A percentile compares a stretch with the other conserved stretches of the same genome.
phyloP scores from a whole-genome alignment of 129 eudicot species.

The Flaveria ramosissima region DNA sequence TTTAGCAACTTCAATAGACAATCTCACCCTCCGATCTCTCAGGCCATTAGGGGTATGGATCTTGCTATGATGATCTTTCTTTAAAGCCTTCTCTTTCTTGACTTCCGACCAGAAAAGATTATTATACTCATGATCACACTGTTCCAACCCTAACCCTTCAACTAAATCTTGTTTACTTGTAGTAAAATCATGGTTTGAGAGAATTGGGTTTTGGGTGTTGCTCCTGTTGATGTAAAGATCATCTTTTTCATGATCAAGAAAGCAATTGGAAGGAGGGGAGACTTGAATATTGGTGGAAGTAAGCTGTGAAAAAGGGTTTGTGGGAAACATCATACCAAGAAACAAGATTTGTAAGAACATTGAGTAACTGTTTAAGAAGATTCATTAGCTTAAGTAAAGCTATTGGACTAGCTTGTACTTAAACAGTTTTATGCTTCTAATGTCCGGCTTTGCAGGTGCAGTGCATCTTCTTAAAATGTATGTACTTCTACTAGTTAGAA shows the following conservation, averaged over 20 bases:
- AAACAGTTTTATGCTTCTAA: neutral
- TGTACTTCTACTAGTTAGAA: neutral
- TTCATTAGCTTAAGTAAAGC: constrained; percentile 12
- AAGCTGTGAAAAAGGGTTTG: constrained; percentile 33
- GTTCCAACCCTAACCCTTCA: constrained; percentile 30
- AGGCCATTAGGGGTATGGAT: constrained; percentile 53
- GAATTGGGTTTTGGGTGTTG: neutral
- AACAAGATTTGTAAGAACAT: constrained; percentile 18
- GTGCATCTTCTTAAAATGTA: constrained; percentile 16
- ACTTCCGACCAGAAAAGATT: neutral
- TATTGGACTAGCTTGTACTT: constrained; percentile 4
- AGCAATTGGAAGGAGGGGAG: constrained; percentile 28
- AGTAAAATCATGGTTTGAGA: constrained; percentile 3
- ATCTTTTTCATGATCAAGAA: constrained; percentile 21
- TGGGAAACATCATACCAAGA: constrained; percentile 34
- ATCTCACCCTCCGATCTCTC: constrained; percentile 51
- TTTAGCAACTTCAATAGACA: constrained; percentile 48
- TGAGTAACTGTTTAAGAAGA: constrained; percentile 1
- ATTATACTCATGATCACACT: constrained; percentile 6
- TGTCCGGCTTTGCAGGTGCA: constrained; percentile 3
- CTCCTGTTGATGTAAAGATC: constrained; percentile 25
- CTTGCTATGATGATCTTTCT: constrained; percentile 63
- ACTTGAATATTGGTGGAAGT: constrained; percentile 26
- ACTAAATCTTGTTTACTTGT: constrained; percentile 18
- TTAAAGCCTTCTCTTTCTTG: constrained; percentile 21